Percentiles rank a stretch among this genome's conserved stretches.
Conservation (phyloP, 2,329 filamentous ascomycete genomes). For the Microdochium trichocladiopsis region DNA sequence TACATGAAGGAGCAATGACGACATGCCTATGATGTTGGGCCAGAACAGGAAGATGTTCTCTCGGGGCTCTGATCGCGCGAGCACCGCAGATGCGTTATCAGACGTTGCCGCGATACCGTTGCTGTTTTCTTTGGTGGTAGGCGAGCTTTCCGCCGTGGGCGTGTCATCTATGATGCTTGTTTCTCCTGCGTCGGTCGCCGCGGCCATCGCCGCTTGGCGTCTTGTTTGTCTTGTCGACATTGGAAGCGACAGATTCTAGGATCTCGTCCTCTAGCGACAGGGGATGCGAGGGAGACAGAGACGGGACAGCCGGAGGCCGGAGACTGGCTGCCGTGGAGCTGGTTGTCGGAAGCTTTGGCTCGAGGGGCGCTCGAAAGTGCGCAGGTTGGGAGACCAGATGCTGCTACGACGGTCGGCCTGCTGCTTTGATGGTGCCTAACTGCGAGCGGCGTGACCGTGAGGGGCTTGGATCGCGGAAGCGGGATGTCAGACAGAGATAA, state of each 20-base stretch:
- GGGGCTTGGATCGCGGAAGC: too few relatives aligned
- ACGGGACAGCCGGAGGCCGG: too few relatives aligned
- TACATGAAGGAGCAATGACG: constrained; percentile 7
- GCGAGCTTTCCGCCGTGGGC: neutral
- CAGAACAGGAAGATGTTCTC: constrained; percentile 81
- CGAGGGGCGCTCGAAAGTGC: too few relatives aligned
- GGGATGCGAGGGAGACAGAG: too few relatives aligned
- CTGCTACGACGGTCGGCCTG: too few relatives aligned
- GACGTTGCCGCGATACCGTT: neutral
- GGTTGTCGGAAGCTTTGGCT: too few relatives aligned
- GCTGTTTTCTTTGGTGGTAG: neutral
- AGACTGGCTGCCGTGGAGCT: too few relatives aligned
- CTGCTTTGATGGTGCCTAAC: too few relatives aligned
- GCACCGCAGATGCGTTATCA: neutral
- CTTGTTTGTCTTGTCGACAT: constrained; percentile 12
- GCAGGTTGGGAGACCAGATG: too few relatives aligned
- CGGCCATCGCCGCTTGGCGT: constrained; percentile 11
- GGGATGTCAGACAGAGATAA: too few relatives aligned
- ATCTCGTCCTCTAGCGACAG: neutral
- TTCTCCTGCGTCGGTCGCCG: constrained; percentile 3
- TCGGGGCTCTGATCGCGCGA: neutral
- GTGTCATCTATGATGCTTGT: neutral
- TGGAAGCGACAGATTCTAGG: constrained; percentile 1
- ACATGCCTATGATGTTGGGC: constrained; percentile 61
- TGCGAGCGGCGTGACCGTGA: too few relatives aligned